Conservation (phyloP, 495 filamentous ascomycete genomes). For the Hypoxylon subgilvum region DNA sequence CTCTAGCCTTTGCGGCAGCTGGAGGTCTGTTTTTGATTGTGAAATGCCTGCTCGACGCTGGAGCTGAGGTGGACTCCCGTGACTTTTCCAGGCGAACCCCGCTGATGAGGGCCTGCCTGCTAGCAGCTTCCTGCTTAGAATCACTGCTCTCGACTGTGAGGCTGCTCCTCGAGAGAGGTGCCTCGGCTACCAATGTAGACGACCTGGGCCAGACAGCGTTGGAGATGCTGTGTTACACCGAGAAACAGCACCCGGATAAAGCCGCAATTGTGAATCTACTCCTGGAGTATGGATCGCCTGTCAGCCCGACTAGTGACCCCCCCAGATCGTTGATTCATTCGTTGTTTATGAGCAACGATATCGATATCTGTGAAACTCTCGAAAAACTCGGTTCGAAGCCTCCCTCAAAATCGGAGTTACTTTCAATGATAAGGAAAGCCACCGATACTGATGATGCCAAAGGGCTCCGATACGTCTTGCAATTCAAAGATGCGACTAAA, state of each 20-base stretch:
- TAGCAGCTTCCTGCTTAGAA: background rate
- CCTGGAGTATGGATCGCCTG: background rate
- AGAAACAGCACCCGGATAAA: background rate
- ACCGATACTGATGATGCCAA: background rate
- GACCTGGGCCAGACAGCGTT: background rate
- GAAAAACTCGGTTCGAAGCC: background rate
- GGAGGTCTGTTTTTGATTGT: background rate
- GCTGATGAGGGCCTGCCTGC: slow-evolving; percentile 12
- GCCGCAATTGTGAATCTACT: background rate
- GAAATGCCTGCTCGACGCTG: slow-evolving; percentile 35
- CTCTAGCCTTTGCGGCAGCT: slow-evolving; percentile 7
- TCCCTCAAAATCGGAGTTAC: background rate
- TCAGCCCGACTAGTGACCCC: background rate
- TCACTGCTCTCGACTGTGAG: background rate
- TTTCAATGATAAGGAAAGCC: slow-evolving; percentile 1
- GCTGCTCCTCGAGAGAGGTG: slow-evolving; percentile 11
- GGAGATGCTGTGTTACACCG: background rate
- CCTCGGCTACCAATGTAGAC: background rate
- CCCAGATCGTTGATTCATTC: background rate
- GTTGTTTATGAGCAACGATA: background rate
- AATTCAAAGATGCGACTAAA: background rate
- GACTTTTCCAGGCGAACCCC: background rate
- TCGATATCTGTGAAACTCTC: background rate
- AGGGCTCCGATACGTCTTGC: slow-evolving; percentile 1
- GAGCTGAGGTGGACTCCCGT: slow-evolving; percentile 21